Evolutionary conservation across 306 rosid genomes (phyloP).

Genomic region (Vicia faba): DNA sequence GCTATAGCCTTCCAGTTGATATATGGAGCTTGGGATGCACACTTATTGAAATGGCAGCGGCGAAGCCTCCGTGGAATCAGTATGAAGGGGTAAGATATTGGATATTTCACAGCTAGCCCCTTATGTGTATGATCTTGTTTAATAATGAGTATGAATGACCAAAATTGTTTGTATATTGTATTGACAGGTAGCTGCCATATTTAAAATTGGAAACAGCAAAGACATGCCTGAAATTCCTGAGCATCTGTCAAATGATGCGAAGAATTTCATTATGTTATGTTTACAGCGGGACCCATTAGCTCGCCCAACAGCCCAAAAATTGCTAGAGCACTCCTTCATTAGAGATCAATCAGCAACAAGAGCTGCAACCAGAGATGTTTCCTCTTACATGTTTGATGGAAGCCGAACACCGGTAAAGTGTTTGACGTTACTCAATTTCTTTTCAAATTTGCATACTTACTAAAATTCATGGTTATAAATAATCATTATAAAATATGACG

Average conservation of each 20-base stretch:
- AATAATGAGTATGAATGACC: slow-evolving; percentile 32
- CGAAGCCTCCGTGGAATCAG: slow-evolving; percentile 97
- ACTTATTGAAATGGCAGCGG: slow-evolving; percentile 95
- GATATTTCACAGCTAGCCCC: slow-evolving; percentile 37
- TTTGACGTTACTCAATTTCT: slow-evolving; percentile 26
- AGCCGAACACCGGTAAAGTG: slow-evolving; percentile 82
- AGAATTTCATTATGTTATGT: slow-evolving; percentile 70
- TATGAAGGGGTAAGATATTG: slow-evolving; percentile 89
- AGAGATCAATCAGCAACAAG: slow-evolving; percentile 74
- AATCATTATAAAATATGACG: not conserved
- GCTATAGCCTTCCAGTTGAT: slow-evolving; percentile 89
- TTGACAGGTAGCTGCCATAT: slow-evolving; percentile 94
- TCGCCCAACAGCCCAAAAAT: slow-evolving; percentile 74
- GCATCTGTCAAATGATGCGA: slow-evolving; percentile 85
- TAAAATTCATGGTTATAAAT: slow-evolving; percentile 17
- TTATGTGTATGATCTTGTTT: slow-evolving; percentile 13
- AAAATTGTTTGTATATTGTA: slow-evolving; percentile 37
- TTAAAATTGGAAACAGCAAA: slow-evolving; percentile 97
- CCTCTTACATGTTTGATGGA: slow-evolving; percentile 75
- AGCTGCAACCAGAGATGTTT: slow-evolving; percentile 64
- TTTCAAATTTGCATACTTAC: not conserved
- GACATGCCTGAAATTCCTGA: slow-evolving; percentile 95
- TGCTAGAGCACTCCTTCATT: slow-evolving; percentile 83
- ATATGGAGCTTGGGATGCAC: slow-evolving; percentile 99
- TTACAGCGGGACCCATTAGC: slow-evolving; percentile 79